Conservation (phyloP, 352 stramenopile genomes). For the Elongisporangium undulatum region DNA sequence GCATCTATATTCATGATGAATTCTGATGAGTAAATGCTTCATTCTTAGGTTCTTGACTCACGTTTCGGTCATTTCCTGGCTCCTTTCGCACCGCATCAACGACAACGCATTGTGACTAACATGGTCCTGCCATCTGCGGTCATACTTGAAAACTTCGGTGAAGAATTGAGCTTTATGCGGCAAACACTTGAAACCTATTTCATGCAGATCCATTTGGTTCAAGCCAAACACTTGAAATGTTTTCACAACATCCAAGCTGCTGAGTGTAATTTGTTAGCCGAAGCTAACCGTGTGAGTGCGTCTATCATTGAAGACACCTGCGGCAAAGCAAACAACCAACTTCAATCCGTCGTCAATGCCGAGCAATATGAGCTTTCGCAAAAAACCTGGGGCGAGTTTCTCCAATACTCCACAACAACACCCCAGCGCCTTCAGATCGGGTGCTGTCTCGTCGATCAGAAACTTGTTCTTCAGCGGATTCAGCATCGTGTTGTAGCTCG, state of each 20-base stretch:
- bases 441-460: conserved; percentile 50
- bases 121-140: conserved; percentile 24
- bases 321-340: not conserved
- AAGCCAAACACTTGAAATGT: conserved; percentile 30
- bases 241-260: conserved; percentile 6
- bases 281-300: not conserved
- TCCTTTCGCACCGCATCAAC: conserved; percentile 27
- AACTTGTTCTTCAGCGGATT: conserved; percentile 27
- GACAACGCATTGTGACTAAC: conserved; percentile 13
- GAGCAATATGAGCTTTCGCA: conserved; percentile 35
- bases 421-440: conserved; percentile 40
- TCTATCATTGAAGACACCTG: not conserved
- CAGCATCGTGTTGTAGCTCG: conserved; percentile 20
- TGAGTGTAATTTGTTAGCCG: not conserved
- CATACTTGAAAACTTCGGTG: conserved; percentile 15
- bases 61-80: conserved; percentile 29
- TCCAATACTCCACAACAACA: conserved; percentile 25
- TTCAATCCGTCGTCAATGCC: conserved; percentile 8
- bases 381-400: conserved; percentile 29
- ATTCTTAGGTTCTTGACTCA: conserved; percentile 14
- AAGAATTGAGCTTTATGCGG: conserved; percentile 17
- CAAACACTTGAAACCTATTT: conserved; percentile 24
- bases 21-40: not conserved
- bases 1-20: not conserved
- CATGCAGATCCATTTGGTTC: conserved; percentile 21